phyloP scores from a whole-genome alignment of 805 yeast genomes.

The Yamadazyma laniorum region DNA sequence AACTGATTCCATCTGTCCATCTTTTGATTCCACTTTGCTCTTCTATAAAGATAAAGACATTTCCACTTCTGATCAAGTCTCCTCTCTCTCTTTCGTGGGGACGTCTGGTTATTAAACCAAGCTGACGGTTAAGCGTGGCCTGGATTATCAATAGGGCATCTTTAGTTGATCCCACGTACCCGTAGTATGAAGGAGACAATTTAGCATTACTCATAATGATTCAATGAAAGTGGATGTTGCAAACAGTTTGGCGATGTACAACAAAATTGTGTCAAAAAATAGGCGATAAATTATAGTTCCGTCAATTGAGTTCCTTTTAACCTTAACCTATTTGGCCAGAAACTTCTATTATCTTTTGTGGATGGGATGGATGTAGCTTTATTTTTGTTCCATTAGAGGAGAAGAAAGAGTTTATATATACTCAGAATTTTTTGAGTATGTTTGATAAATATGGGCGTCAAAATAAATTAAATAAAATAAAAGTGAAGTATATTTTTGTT shows the following conservation, averaged over 20 bases:
- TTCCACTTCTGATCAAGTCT: conserved; percentile 67
- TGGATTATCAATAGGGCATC: conserved; percentile 84
- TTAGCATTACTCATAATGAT: not conserved
- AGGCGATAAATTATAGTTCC: not conserved
- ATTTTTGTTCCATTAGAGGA: no score
- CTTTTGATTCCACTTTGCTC: conserved; percentile 80
- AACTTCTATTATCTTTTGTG: no score
- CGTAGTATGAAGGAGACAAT: conserved; percentile 57
- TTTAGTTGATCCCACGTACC: conserved; percentile 76
- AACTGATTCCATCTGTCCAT: conserved; percentile 95
- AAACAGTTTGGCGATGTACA: no score
- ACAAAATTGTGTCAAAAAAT: no score
- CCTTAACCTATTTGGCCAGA: no score
- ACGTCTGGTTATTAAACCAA: conserved; percentile 67
- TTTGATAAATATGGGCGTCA: not conserved
- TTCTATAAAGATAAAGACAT: conserved; percentile 82
- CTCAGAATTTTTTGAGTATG: no score
- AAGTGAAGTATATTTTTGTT: not conserved
- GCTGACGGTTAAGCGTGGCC: conserved; percentile 62
- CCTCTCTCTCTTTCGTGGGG: conserved; percentile 79
- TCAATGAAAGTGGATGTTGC: no score
- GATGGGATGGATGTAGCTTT: no score
- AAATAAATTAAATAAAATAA: not conserved
- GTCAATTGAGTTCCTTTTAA: no score
- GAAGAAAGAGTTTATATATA: no score